These are phyloP conservation scores for Malus orientalis DNA, from an alignment of 306 rosid species.

Conservation along the genomic window DNA sequence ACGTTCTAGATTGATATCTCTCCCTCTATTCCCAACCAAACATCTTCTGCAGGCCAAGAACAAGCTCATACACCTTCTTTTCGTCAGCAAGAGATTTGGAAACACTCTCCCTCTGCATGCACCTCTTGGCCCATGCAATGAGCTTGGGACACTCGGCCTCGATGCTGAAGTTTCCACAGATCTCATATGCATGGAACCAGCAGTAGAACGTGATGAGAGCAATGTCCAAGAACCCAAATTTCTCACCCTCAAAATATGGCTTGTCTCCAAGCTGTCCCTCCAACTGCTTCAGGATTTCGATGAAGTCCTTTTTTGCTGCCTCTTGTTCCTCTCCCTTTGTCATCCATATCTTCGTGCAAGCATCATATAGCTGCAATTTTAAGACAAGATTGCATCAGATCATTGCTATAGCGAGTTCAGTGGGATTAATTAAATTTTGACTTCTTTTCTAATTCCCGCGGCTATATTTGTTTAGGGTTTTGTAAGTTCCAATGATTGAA, in stretches of 20 bases:
- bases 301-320: conserved; percentile 9
- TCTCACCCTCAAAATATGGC: conserved; percentile 17
- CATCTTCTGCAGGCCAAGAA: not conserved
- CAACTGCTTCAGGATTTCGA: conserved; percentile 6
- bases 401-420: no score
- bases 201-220: conserved; percentile 16
- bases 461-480: no score
- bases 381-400: not conserved
- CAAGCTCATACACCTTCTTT: conserved; percentile 7
- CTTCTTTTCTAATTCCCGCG: no score
- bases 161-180: conserved; percentile 5
- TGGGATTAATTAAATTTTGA: no score
- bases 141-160: conserved; percentile 16
- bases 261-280: conserved; percentile 31
- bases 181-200: conserved; percentile 11
- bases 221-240: conserved; percentile 23
- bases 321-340: conserved; percentile 19
- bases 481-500: no score
- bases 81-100: conserved; percentile 18
- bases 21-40: not conserved
- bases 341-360: conserved; percentile 13
- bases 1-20: no score
- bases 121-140: conserved; percentile 17
- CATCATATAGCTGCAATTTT: conserved; percentile 12
- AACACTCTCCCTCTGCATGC: conserved; percentile 11